These are phyloP conservation scores for Breynia disticha DNA, from an alignment of 441 rosid species.

Conservation along the genomic window DNA sequence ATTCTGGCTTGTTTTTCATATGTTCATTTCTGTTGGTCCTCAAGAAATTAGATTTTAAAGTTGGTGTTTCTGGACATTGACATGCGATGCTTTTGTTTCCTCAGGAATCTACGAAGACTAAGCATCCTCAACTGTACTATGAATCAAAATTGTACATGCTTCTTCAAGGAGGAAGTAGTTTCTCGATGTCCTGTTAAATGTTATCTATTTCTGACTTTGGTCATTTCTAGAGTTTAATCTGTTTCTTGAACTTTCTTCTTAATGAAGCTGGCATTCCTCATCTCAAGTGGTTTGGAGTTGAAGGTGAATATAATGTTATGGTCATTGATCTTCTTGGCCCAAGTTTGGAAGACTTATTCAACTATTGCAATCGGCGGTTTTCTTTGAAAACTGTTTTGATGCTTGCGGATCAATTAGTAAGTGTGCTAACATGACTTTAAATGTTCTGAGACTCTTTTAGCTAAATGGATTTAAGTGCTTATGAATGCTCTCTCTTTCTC, in stretches of 20 bases:
- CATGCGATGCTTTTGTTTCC: background rate
- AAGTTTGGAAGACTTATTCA: conserved; percentile 88
- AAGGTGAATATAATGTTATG: conserved; percentile 85
- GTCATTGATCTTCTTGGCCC: conserved; percentile 97
- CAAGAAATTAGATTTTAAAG: too few species aligned
- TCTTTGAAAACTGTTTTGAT: conserved; percentile 86
- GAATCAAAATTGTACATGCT: conserved; percentile 90
- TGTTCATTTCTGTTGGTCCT: too few species aligned
- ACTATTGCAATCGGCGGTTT: conserved; percentile 80
- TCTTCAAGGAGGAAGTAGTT: conserved; percentile 96
- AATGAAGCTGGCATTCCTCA: conserved; percentile 81
- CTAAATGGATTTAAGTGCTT: background rate
- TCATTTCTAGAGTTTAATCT: background rate
- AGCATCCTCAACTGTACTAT: conserved; percentile 93
- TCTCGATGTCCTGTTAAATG: background rate
- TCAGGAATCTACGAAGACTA: conserved; percentile 77
- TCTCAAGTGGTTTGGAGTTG: conserved; percentile 91
- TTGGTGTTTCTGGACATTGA: too few species aligned
- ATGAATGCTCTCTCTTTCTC: conserved; percentile 2
- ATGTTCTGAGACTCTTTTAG: background rate
- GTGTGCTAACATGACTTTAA: conserved; percentile 11
- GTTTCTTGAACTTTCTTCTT: conserved; percentile 1
- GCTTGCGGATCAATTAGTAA: conserved; percentile 97
- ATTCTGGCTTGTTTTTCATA: too few species aligned
- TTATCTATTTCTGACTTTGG: background rate